Base-by-base conservation (phyloP, 257 asterid species). In the Osmanthus fragrans region DNA sequence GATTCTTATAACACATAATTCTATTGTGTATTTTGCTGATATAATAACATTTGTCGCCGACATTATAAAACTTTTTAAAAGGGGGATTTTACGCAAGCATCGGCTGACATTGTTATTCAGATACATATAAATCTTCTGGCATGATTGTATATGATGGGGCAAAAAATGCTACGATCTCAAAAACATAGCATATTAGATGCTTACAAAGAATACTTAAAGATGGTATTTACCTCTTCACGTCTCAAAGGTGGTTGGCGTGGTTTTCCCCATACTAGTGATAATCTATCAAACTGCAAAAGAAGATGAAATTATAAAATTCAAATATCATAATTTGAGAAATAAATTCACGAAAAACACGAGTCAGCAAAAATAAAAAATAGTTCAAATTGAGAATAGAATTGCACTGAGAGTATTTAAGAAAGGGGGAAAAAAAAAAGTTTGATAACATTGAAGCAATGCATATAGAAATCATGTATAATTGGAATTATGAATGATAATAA, bases 221-320 rank as follows among this genome's bases (percentile, higher is more conserved):
- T 76, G 58, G 23, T 76, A 23, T 78, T 72, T 88, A 93, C 99
- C 97, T 93, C 98, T 81, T 92, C 90, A 73, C 82, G 80, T 76
- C 92, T 90, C 80, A 96, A 70, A 21, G 96, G 97, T 70, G 97
- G 86, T 87, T 93, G 99, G 4, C 98, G 98, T 74, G 99, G 99
- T 79, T 94, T 96, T 80, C 99, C 99, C 99, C 98, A 96, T 75
- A 89, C 95, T 51, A 92, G 90, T 30, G 97, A 88, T 81, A 89
- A 73, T 83, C 85, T 92, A 60, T 96, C 96, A 63, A 90, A 80
- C 99, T 96, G 96, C 79, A 71, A 82, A 67, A 73, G 75, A 79
- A 74, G 42, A 73, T 79, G 47, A 79, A 77, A 25, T 67, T 37
- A 71, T 23, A 64, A 78, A 39, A 54, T 58, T 33, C 32, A 42